These are phyloP conservation scores for Epithele typhae DNA, from an alignment of 768 basidiomycete species.

Conservation along the genomic window DNA sequence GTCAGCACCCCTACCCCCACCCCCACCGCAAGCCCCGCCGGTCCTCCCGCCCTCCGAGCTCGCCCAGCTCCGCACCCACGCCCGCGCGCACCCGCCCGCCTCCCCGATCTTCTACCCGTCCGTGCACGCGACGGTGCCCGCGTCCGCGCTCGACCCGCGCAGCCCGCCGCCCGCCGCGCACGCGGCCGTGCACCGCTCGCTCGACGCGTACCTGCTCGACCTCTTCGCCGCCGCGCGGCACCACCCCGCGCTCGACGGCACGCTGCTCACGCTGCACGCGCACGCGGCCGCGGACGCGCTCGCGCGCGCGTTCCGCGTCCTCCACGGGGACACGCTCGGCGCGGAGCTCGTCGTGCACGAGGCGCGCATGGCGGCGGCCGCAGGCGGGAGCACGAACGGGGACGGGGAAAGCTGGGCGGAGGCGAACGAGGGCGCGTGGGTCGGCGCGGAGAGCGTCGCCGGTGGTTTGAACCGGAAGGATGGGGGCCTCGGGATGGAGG, in stretches of 20 bases:
- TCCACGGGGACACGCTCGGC: constrained; percentile 59
- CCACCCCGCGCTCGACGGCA: constrained; percentile 63
- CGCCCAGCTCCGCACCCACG: constrained; percentile 25
- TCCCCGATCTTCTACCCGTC: constrained; percentile 12
- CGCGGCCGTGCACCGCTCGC: constrained; percentile 41
- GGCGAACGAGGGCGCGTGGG: constrained; percentile 6
- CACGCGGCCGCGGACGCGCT: constrained; percentile 65
- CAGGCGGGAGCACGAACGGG: constrained; percentile 4
- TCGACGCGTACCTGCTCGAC: constrained; percentile 66
- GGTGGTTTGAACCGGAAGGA: constrained; percentile 1
- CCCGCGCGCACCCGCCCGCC: constrained; percentile 13
- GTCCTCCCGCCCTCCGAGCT: constrained; percentile 26
- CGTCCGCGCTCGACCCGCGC: constrained; percentile 1
- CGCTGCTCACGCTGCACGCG: constrained; percentile 57
- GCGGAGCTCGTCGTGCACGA: constrained; percentile 44
- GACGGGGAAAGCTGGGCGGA: constrained; percentile 7
- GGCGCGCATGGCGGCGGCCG: constrained; percentile 5
- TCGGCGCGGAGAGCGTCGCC: constrained; percentile 15
- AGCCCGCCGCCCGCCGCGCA: constrained; percentile 4
- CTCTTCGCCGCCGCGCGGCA: constrained; percentile 73
- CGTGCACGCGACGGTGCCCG: constrained; percentile 1
- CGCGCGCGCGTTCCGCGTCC: constrained; percentile 58
- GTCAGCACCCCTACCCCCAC: constrained; percentile 17
- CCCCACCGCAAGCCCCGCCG: constrained; percentile 23
- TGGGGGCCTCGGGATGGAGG: neutral